Conservation (phyloP, 306 rosid genomes). For the Trifolium repens region DNA sequence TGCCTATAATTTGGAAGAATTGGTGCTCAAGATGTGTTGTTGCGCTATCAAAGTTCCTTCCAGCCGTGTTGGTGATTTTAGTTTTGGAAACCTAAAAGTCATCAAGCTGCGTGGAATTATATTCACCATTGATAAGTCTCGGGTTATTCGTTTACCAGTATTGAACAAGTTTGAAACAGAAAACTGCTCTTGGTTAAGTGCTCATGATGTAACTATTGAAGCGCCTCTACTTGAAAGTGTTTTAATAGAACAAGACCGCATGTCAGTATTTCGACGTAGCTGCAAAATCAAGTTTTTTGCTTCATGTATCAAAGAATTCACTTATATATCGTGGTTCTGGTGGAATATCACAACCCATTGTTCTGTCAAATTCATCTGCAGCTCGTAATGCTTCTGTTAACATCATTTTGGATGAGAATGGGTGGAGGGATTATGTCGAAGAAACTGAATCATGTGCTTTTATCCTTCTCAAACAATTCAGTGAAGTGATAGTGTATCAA, state of each 20-base stretch:
- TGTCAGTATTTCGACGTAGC: no score
- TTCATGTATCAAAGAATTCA: background rate
- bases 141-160: background rate
- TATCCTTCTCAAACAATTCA: background rate
- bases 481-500: background rate
- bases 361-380: background rate
- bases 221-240: background rate
- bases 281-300: conserved; percentile 7
- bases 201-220: background rate
- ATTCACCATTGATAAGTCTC: background rate
- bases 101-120: background rate
- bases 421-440: background rate
- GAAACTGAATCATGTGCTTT: background rate
- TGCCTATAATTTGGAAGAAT: background rate
- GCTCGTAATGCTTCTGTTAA: background rate
- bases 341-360: background rate
- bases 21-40: background rate
- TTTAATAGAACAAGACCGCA: background rate
- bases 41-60: background rate
- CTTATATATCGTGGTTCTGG: background rate
- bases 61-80: background rate
- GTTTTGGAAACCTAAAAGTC: background rate
- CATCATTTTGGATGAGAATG: no score
- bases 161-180: background rate
- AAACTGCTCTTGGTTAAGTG: conserved; percentile 20